Evolutionary conservation across 176 grass and related monocot species (phyloP), one percentile per base, ranked within the genome.

Genomic region (Cymbopogon citratus): DNA sequence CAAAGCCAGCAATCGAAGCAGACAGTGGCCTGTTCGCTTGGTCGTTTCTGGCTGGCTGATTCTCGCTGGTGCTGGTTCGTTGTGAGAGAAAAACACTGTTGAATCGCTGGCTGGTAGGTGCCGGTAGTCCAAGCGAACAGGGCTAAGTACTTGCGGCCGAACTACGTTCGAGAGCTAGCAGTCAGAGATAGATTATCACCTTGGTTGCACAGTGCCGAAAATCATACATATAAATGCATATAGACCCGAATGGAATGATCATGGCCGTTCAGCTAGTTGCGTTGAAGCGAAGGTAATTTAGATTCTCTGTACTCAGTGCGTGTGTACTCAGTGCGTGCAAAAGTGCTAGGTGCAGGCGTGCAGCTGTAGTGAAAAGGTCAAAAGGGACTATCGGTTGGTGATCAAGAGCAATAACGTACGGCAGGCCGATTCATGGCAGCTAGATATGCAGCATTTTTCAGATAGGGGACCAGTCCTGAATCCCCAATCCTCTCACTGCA

Each of bases 381-480:
- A 43, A 72, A 60, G 25, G 26, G 66, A 21, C 36, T 10, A 73
- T 64, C 28, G 5, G 70, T 83, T 38, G 80, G 56, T 83, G 69
- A 40, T 24, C 19, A 12, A 12, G 19, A 40, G 23, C n/a, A 0
- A 36, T 3, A 6, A n/a, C n/a, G n/a, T n/a, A n/a, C n/a, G n/a
- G n/a, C 67, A 25, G 34, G 35, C 36, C 36, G 35, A 65, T 60
- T 26, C 38, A 36, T 40, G 40, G 69, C 80, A 48, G 12, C 68
- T 27, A 7, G 39, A 27, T 7, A 71, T 16, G 40, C 40, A 71
- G 40, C 36, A 39, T 43, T 1, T 70, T 14, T 70, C 21, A 41
- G 36, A 25, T 6, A 43, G 21, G 38, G n/a, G 38, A 7, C 12
- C 67, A 3, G 36, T 69, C 67, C 7, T 18, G 63, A 12, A n/a